These are phyloP conservation scores for Tetraselmis chui DNA, from an alignment of 139 green algal species.

Conservation along the genomic window DNA sequence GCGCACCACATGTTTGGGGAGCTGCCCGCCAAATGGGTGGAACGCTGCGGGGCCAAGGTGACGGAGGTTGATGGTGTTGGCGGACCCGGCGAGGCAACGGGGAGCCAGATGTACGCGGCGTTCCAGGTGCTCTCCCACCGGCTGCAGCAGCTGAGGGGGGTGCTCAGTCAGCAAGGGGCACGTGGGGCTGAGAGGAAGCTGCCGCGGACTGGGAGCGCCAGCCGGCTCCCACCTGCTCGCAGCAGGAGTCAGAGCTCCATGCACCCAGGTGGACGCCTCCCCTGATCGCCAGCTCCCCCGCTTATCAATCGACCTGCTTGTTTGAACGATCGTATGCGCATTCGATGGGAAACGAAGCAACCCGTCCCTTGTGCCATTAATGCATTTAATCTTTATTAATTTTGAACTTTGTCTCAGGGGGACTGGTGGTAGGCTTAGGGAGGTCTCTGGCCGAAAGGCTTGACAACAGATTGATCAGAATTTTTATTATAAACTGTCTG, in stretches of 20 bases:
- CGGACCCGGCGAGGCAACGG: background rate
- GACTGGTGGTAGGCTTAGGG: too few species aligned
- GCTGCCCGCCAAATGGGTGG: background rate
- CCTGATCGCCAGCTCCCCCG: background rate
- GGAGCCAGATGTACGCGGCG: background rate
- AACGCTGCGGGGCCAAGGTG: background rate
- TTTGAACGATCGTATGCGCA: too few species aligned
- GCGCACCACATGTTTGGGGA: slow-evolving; percentile 1
- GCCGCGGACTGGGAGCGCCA: too few species aligned
- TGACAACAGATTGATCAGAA: too few species aligned
- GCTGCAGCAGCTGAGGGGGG: background rate
- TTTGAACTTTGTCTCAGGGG: too few species aligned
- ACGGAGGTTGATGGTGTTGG: background rate
- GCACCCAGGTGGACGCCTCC: background rate
- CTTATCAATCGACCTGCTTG: background rate
- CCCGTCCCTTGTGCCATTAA: too few species aligned
- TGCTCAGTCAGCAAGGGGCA: background rate
- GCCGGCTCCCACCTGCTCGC: too few species aligned
- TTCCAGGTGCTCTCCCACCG: background rate
- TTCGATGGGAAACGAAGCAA: background rate
- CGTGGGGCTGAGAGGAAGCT: too few species aligned
- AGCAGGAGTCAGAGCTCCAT: too few species aligned
- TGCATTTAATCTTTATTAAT: too few species aligned
- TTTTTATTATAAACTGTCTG: too few species aligned
- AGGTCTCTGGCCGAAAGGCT: too few species aligned